Evolutionary conservation across 192 early-diverging fungal species (phyloP).

Genomic region (Coemansia sp.): DNA sequence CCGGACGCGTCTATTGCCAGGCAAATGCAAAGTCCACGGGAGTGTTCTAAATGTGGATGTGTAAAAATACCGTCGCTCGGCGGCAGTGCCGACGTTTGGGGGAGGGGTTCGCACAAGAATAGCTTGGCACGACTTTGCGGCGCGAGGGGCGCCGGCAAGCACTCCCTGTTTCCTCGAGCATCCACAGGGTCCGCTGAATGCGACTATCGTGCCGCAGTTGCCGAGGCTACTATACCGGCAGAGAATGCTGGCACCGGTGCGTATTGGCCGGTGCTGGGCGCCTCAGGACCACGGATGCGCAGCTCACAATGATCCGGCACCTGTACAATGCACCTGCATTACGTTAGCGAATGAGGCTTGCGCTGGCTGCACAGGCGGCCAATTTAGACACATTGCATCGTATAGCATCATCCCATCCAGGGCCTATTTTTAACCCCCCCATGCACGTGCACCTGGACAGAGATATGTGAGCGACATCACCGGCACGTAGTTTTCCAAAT

Average conservation of each 20-base stretch:
- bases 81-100: background rate
- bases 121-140: background rate
- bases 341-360: background rate
- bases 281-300: background rate
- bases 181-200: background rate
- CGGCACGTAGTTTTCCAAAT: background rate
- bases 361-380: background rate
- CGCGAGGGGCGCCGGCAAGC: too few relatives aligned
- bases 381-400: slow-evolving; percentile 8
- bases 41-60: slow-evolving; percentile 18
- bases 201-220: background rate
- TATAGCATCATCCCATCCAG: too few relatives aligned
- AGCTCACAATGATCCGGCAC: background rate
- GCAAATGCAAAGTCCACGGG: slow-evolving; percentile 5
- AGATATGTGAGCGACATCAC: background rate
- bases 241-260: background rate
- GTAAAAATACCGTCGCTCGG: slow-evolving; percentile 12
- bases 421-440: too few relatives aligned
- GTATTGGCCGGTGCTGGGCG: background rate
- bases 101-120: background rate
- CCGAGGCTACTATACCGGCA: background rate
- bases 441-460: background rate
- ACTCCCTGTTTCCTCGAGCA: background rate
- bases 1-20: too few relatives aligned
- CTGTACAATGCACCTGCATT: background rate